Percentiles rank a stretch among this genome's conserved stretches.
phyloP scores from a whole-genome alignment of 495 filamentous ascomycete species.

The Tuber melanosporum region DNA sequence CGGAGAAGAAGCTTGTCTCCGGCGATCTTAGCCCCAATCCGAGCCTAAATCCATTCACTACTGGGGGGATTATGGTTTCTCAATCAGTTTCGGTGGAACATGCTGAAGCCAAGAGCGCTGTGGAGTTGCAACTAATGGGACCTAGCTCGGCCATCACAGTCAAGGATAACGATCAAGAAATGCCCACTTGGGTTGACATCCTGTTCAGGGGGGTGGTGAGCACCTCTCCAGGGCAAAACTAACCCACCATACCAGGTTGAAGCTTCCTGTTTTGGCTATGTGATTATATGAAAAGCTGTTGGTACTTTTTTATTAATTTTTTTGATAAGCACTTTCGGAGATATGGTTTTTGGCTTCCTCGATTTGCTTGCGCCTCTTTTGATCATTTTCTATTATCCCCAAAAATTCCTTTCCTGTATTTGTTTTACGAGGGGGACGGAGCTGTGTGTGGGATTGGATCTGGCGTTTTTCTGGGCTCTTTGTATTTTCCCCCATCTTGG shows the following conservation, averaged over 20 bases:
- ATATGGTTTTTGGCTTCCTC: neutral
- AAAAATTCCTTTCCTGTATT: neutral
- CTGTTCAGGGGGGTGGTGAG: slow-evolving; percentile 25
- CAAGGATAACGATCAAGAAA: slow-evolving; percentile 35
- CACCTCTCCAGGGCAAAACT: slow-evolving; percentile 1
- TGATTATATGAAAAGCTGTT: neutral
- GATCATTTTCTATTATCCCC: neutral
- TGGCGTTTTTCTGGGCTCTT: neutral
- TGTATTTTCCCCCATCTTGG: neutral
- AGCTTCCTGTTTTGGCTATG: neutral
- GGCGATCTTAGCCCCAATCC: neutral
- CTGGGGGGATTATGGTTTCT: slow-evolving; percentile 37
- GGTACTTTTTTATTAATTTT: neutral
- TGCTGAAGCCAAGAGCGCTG: slow-evolving; percentile 24
- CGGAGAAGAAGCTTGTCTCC: slow-evolving; percentile 36
- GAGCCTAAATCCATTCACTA: slow-evolving; percentile 26
- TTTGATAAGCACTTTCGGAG: neutral
- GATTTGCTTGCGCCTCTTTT: neutral
- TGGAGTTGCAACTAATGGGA: slow-evolving; percentile 34
- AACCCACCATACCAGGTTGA: neutral
- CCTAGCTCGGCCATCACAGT: slow-evolving; percentile 28
- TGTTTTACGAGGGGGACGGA: neutral
- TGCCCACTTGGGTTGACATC: slow-evolving; percentile 29
- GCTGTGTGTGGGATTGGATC: neutral
- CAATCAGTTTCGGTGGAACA: slow-evolving; percentile 37